Evolutionary conservation across 2,329 filamentous ascomycete species (phyloP), one percentile per base, ranked within the genome.

Genomic region (Penicillium digitatum): DNA sequence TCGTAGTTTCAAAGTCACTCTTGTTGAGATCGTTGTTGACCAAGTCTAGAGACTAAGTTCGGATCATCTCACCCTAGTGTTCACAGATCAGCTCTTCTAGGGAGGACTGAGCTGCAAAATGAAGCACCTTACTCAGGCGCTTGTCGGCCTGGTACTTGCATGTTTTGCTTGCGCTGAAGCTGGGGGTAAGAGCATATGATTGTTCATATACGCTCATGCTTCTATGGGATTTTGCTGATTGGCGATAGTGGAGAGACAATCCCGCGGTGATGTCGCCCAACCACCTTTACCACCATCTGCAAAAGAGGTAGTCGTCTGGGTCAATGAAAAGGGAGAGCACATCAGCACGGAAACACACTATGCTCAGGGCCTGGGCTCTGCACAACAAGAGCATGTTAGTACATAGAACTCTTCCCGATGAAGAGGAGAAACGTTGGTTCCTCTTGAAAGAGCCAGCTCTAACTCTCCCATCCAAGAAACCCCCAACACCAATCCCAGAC

Each of bases 271-370:
- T n/a, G 72, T 72, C 4, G 70, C 46, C 16, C 73, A 42, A 67
- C 69, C 39, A 61, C 67, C 51, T 51, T 79, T 76, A 67, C 69
- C 39, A 61, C 67, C 51, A 51, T 79, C 76, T 10, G 75, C 78
- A 6, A 74, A 80, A 55, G 74, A 81, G 47, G 77, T 79, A 22
- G 68, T 85, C 27, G 78, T 87, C 63, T 87, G 82, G 70, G 82
- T 87, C 43, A 79, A 88, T 65, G 72, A 81, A 60, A 68, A 79
- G 54, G 83, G 83, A 52, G 74, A 78, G n/a, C 74, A 78, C 3
- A 60, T 84, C 57, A 76, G 74, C 38, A 59, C 67, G 29, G 62
- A 73, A 43, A 62, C 62, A n/a, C 81, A 69, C 58, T 45, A 51
- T 44, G 34, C 57, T n/a, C 18, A 18, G 22, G 43, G 52, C 37